Conservation (phyloP, 805 yeast species). For the Schwanniomyces pseudopolymorphus region DNA sequence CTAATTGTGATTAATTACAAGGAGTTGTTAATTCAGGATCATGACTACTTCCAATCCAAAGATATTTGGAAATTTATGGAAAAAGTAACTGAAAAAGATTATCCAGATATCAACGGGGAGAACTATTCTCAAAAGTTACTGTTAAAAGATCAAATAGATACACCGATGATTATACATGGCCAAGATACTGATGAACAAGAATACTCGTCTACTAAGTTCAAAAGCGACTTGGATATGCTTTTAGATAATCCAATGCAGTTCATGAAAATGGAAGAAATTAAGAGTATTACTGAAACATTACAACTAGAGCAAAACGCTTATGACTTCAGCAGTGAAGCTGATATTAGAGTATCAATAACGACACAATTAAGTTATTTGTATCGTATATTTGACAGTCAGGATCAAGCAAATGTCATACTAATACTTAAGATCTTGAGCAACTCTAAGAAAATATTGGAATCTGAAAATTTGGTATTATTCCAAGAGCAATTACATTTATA, state of each 20-base stretch:
- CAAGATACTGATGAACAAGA: constrained; percentile 17
- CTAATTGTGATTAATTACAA: constrained; percentile 32
- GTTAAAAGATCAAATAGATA: constrained; percentile 29
- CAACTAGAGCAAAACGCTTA: constrained; percentile 6
- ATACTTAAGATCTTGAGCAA: constrained; percentile 11
- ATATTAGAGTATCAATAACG: not conserved
- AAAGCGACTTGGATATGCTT: constrained; percentile 24
- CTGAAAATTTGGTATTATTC: constrained; percentile 6
- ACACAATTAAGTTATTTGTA: constrained; percentile 10
- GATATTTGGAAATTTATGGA: constrained; percentile 38
- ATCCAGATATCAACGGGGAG: constrained; percentile 1
- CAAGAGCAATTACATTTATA: constrained; percentile 7
- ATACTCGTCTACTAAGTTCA: constrained; percentile 24
- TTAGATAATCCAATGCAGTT: constrained; percentile 7
- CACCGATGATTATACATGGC: constrained; percentile 33
- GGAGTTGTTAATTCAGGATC: constrained; percentile 34
- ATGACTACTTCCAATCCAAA: constrained; percentile 30
- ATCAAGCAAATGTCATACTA: constrained; percentile 3
- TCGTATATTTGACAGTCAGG: constrained; percentile 3
- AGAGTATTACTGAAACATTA: constrained; percentile 12
- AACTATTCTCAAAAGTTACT: constrained; percentile 5
- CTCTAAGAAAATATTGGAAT: constrained; percentile 6
- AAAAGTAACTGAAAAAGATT: constrained; percentile 20
- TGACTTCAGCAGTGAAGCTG: not conserved
- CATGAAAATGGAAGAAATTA: constrained; percentile 14